These are phyloP conservation scores for Dipodascus albidus DNA, from an alignment of 805 yeast genomes.

Conservation along the genomic window DNA sequence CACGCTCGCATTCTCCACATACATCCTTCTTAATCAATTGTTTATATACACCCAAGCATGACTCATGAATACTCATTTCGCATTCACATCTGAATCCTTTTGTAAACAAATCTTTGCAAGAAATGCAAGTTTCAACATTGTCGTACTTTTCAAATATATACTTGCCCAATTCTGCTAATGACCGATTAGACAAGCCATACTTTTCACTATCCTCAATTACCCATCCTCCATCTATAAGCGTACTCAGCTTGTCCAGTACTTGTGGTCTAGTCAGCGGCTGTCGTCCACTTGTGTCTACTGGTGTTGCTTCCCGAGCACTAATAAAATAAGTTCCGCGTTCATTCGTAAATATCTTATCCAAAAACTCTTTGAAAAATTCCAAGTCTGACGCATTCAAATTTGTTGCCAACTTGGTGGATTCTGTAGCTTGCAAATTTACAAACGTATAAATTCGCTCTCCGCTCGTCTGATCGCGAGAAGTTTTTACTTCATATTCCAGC, in stretches of 20 bases:
- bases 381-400: conserved; percentile 30
- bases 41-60: neutral
- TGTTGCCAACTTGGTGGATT: conserved; percentile 28
- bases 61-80: neutral
- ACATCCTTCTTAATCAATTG: neutral
- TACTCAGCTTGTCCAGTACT: conserved; percentile 1
- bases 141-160: neutral
- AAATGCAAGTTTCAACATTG: neutral
- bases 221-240: conserved; percentile 41
- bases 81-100: neutral
- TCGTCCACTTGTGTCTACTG: conserved; percentile 1
- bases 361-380: conserved; percentile 34
- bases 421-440: conserved; percentile 32
- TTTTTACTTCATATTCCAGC: conserved; percentile 35
- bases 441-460: conserved; percentile 28
- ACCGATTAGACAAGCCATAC: neutral
- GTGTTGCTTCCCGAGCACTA: conserved; percentile 1
- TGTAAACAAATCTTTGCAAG: neutral
- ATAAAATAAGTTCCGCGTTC: conserved; percentile 7
- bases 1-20: neutral
- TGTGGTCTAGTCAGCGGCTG: conserved; percentile 2
- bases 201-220: conserved; percentile 24
- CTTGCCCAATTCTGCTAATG: neutral
- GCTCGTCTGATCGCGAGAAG: conserved; percentile 27
- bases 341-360: conserved; percentile 29